A percentile compares a stretch with the other conserved stretches of the same genome.
Conservation (phyloP, 768 basidiomycete genomes). For the Leucosporidium creatinivorum region DNA sequence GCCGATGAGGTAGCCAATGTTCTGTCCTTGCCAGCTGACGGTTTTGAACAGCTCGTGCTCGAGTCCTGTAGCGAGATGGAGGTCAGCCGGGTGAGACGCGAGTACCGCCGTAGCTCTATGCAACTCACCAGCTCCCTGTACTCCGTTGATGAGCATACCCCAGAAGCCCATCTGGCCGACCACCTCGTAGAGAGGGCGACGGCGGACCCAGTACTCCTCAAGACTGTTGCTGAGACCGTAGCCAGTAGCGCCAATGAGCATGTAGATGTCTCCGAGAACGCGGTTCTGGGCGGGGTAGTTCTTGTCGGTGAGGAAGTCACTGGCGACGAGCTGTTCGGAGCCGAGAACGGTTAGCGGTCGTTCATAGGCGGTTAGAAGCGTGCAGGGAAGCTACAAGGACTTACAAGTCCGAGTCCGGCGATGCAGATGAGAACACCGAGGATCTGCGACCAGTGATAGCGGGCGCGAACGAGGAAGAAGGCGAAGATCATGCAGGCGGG, state of each 20-base stretch:
- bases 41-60: slow-evolving; percentile 31
- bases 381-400: too few species aligned
- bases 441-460: slow-evolving; percentile 34
- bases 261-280: slow-evolving; percentile 29
- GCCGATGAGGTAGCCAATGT: slow-evolving; percentile 31
- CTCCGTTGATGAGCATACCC: slow-evolving; percentile 33
- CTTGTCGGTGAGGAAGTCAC: slow-evolving; percentile 32
- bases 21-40: slow-evolving; percentile 31
- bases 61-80: background rate
- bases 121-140: slow-evolving; percentile 28
- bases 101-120: too few species aligned
- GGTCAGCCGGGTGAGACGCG: too few species aligned
- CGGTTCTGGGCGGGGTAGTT: slow-evolving; percentile 15
- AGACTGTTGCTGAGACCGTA: slow-evolving; percentile 32
- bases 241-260: slow-evolving; percentile 29
- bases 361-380: too few species aligned
- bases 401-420: slow-evolving; percentile 31
- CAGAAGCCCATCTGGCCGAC: slow-evolving; percentile 38
- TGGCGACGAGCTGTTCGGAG: slow-evolving; percentile 21
- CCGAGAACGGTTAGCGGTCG: background rate
- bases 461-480: slow-evolving; percentile 29
- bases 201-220: slow-evolving; percentile 36
- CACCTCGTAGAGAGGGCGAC: slow-evolving; percentile 36
- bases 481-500: slow-evolving; percentile 37
- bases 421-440: slow-evolving; percentile 36